Evolutionary conservation across 108 stramenopile genomes (phyloP), one percentile per base, ranked within the genome.

Genomic region (Skeletonema potamos): DNA sequence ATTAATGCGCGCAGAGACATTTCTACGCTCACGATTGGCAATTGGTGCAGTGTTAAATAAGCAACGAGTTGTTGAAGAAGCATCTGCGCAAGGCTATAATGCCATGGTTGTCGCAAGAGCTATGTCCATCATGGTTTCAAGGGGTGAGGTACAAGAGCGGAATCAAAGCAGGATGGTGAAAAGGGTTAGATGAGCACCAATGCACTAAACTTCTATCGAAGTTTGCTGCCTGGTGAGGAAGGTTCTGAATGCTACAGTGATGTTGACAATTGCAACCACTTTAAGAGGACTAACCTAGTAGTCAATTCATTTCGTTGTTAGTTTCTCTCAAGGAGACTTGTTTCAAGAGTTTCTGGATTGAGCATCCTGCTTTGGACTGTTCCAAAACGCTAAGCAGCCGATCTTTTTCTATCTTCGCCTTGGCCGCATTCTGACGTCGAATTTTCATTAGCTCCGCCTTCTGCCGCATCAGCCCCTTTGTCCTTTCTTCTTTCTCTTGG

Each of bases 41-140:
- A 73, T 93, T 67, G 92, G 91, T 2, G 79, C 81, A 27, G 84
- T 87, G 62, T 88, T 92, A 57, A 96, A 96, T 73, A 90, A 89
- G 64, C 91, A 91, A 68, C 76, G 87, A 27, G 65, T 96, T 27
- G 59, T 96, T 12, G 95, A 96, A 70, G 92, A 96, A 79, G 91
- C 90, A 4, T 76, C 90, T 30, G 80, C 85, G 2, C 90, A 92
- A 64, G 95, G 95, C 27, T 88, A 88, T 67, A 88, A 94, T 74
- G 88, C 91, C 22, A 81, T 89, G 70, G 66, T 91, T 17, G 72
- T 92, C 9, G 86, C 90, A 5, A 76, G 87, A 29, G 92, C 90
- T 13, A 55, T 96, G 17, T 74, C 79, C 11, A 87, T 90, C 27
- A 90, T 93, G 89, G 83, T 83, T 20, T 76, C 70, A 32, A 79